Conservation (phyloP, 805 yeast species). For the Jamesozyma hellenica region DNA sequence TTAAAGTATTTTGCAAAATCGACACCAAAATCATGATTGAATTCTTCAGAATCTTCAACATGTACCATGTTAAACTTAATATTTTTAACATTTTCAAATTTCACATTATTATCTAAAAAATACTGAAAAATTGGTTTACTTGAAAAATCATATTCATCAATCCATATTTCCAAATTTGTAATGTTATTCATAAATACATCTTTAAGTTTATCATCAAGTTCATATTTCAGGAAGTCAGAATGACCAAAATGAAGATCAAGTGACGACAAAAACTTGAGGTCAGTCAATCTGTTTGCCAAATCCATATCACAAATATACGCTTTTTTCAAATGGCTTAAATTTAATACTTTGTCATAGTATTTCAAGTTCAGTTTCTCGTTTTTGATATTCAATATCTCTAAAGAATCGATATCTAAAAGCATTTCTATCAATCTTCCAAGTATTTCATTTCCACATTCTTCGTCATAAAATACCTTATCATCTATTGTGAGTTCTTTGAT, state of each 20-base stretch:
- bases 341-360: constrained; percentile 7
- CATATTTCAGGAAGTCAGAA: neutral
- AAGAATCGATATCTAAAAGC: constrained; percentile 14
- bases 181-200: neutral
- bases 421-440: constrained; percentile 13
- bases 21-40: constrained; percentile 24
- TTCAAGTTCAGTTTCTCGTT: constrained; percentile 12
- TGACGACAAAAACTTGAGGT: neutral
- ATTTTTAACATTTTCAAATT: constrained; percentile 19
- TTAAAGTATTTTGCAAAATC: constrained; percentile 17
- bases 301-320: constrained; percentile 8
- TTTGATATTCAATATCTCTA: constrained; percentile 17
- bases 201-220: neutral
- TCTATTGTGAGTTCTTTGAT: constrained; percentile 31
- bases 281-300: neutral
- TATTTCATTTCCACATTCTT: constrained; percentile 10
- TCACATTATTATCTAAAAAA: constrained; percentile 3
- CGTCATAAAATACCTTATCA: constrained; percentile 24
- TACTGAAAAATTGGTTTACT: constrained; percentile 30
- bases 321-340: constrained; percentile 7
- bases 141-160: constrained; percentile 31
- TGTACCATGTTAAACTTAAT: constrained; percentile 39
- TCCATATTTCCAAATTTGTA: constrained; percentile 13
- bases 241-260: neutral
- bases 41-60: constrained; percentile 35